Base-by-base conservation (phyloP, 2,329 filamentous ascomycete species). In the Amauroascus niger region DNA sequence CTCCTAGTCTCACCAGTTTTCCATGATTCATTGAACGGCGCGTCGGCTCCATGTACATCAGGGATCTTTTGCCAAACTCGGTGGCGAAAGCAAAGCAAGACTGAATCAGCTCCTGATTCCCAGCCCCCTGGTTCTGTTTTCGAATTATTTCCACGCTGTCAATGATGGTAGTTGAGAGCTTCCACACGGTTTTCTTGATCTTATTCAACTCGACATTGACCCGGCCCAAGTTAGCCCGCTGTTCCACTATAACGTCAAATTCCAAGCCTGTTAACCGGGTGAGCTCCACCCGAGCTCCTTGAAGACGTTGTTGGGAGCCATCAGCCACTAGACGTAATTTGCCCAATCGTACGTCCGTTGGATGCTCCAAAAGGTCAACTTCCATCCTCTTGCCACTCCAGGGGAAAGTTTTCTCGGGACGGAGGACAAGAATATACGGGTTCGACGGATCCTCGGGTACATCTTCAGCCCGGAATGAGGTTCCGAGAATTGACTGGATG, bases 51-150 rank as follows among this genome's bases (percentile, higher is more conserved):
- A 98, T 93, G 73, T 95, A 94, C 18, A 93, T 82, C 48, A 95
- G 80, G 1, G 91, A 96, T 59, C 93, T 85, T 67, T 96, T 91
- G 43, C 93, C 93, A 61, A 98, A 98, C 67, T 98, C 93, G 0
- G 93, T 97, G n/a, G 93, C 93, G 64, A 97, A 98, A 39, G 94
- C 87, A 68, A 97, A 98, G 71, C 91, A 98, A 4, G 89, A 95
- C 69, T 98, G 93, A 59, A 98, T 93, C 28, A 98, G 80, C 64
- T 98, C 93, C 63, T 95, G 89, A 66, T 91, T 95, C 60, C 93
- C 86, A 59, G 91, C 80, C 7, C 67, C 60, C 45, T 60, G 66
- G 1, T 89, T 89, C 69, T 98, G 91, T 61, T 83, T 83, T 59
- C 89, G 81, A 59, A 98, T 93, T 58, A 88, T 88, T 66, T 95